Evolutionary conservation across 1,139 yeast species (phyloP), one percentile per base, ranked within the genome.

Genomic region (Kodamaea plutei): DNA sequence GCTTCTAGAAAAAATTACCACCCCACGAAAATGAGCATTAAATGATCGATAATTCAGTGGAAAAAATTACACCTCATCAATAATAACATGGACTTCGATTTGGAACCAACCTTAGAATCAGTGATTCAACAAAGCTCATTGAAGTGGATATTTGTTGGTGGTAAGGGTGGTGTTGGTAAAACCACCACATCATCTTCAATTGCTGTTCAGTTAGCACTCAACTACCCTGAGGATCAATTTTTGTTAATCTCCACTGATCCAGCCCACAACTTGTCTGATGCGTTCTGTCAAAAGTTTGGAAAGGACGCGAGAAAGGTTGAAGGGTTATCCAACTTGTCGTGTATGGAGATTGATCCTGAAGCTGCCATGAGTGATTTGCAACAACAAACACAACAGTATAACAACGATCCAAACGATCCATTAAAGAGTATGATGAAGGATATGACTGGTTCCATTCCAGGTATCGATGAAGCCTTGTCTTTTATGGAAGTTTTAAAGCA

Each of bases 141-240:
- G 50, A 84, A 84, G 52, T 91, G 98, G 98, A 84, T 91, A 44
- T 91, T 91, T 53, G 97, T 89, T 25, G 98, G 98, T 40, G 98
- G 98, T 48, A 91, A 91, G 68, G 98, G 98, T 56, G 98, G 98
- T 61, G 98, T 91, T 23, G 98, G 98, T 47, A 91, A 91, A 58
- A 91, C 98, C 44, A 91, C 98, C 26, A 85, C 96, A 3, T 89
- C 97, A 1, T 89, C 96, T 30, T 88, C 97, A 14, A 74, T 91
- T 45, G 95, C 98, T 16, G 84, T 89, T 38, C 97, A 91, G 61
- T 66, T 83, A 52, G 91, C 93, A 3, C 64, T 87, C 37, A 79
- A 84, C 35, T 81, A 85, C 53, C 91, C 93, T 31, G 56, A 75
- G 18, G 89, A 85, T 44, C 80, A 84, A 48, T 94, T 88, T 44